Evolutionary conservation across 495 filamentous ascomycete genomes (phyloP).

Genomic region (Aspergillus avenaceus): DNA sequence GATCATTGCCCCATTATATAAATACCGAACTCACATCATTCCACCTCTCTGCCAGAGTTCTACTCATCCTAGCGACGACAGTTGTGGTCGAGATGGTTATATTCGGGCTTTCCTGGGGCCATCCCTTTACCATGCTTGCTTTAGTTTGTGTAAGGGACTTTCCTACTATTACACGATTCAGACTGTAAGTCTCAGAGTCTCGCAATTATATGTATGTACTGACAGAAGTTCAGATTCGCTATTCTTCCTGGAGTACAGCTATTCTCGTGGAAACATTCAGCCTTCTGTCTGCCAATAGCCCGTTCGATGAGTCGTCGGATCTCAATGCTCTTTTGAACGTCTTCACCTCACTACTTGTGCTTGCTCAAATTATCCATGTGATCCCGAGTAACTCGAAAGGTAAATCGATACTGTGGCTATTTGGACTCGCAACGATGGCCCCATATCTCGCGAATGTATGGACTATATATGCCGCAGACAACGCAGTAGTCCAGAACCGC

Average conservation of each 20-base stretch:
- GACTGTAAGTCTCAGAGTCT: neutral
- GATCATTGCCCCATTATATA: neutral
- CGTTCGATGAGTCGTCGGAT: neutral
- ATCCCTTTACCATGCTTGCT: neutral
- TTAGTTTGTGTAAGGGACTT: neutral
- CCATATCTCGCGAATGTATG: constrained; percentile 1
- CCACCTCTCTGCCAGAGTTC: neutral
- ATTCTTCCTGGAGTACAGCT: constrained; percentile 6
- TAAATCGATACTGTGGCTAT: constrained; percentile 1
- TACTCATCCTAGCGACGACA: neutral
- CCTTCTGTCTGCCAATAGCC: constrained; percentile 1
- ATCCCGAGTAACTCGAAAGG: constrained; percentile 5
- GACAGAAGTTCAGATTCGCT: neutral
- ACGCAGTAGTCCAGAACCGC: too few species aligned
- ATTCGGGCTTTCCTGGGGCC: neutral
- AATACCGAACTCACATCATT: neutral
- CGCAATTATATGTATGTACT: neutral
- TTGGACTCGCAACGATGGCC: neutral
- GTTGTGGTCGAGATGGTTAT: neutral
- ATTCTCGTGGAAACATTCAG: constrained; percentile 6
- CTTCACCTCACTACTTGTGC: neutral
- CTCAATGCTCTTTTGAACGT: neutral
- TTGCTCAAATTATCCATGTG: constrained; percentile 6
- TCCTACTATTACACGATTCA: neutral
- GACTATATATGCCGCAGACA: too few species aligned